These are phyloP conservation scores for Podospora pseudopauciseta DNA, from an alignment of 495 filamentous ascomycete species.

Conservation along the genomic window DNA sequence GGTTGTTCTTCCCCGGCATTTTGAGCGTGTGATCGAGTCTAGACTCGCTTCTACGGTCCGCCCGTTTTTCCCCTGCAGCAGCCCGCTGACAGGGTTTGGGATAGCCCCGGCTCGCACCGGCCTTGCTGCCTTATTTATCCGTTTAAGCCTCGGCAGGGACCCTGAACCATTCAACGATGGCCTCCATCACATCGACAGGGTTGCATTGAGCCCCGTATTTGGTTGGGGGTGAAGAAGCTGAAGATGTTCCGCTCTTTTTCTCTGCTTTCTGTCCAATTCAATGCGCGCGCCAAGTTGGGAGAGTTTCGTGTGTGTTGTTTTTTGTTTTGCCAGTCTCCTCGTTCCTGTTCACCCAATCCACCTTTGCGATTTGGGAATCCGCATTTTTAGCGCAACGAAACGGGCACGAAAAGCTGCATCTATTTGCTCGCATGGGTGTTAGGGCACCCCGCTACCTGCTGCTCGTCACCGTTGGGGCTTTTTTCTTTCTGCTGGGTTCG, in stretches of 20 bases:
- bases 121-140: conserved; percentile 9
- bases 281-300: background rate
- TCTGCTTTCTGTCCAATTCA: background rate
- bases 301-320: background rate
- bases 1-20: conserved; percentile 6
- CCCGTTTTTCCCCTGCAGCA: conserved; percentile 4
- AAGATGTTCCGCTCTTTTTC: background rate
- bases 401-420: background rate
- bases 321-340: background rate
- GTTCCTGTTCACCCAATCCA: background rate
- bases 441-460: background rate
- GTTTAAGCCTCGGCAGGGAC: conserved; percentile 12
- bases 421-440: background rate
- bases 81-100: background rate
- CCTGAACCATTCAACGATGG: conserved; percentile 5
- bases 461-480: background rate
- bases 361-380: background rate
- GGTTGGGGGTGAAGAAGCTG: background rate
- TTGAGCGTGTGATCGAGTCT: conserved; percentile 8
- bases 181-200: conserved; percentile 1
- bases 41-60: conserved; percentile 1
- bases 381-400: background rate
- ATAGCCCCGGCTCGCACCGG: conserved; percentile 7
- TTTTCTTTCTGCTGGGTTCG: background rate
- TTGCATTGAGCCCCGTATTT: background rate